Evolutionary conservation across 1,284 basidiomycete genomes (phyloP).

Genomic region (Kalmanozyma brasiliensis): DNA sequence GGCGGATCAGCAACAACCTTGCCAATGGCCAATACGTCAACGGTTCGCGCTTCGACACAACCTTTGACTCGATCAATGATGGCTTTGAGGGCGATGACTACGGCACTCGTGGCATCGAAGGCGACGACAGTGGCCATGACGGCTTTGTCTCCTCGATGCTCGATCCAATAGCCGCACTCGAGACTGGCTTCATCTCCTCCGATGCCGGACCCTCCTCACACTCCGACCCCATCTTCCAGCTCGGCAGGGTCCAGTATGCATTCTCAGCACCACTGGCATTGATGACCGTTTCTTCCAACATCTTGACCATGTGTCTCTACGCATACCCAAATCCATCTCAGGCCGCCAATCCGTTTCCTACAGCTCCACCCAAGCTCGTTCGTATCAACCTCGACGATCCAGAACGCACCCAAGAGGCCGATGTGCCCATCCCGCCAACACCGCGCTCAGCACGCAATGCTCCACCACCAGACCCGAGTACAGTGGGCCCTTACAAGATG

Average conservation of each 20-base stretch:
- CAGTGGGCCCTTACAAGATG: slow-evolving; percentile 53
- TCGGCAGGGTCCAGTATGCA: slow-evolving; percentile 65
- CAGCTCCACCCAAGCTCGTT: slow-evolving; percentile 53
- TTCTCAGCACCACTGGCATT: slow-evolving; percentile 61
- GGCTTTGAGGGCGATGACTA: slow-evolving; percentile 24
- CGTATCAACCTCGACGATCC: slow-evolving; percentile 66
- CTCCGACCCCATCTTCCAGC: slow-evolving; percentile 60
- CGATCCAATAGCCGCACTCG: slow-evolving; percentile 50
- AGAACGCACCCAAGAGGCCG: slow-evolving; percentile 58
- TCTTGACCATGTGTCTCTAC: slow-evolving; percentile 64
- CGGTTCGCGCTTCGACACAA: slow-evolving; percentile 2
- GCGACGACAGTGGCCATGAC: slow-evolving; percentile 1
- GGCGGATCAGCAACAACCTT: neutral
- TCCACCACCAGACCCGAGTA: slow-evolving; percentile 48
- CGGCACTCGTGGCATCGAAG: neutral
- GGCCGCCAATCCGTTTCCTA: slow-evolving; percentile 24
- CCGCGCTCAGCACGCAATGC: slow-evolving; percentile 49
- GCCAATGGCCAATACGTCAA: slow-evolving; percentile 10
- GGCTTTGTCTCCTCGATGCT: slow-evolving; percentile 24
- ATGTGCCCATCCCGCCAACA: slow-evolving; percentile 54
- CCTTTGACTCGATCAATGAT: slow-evolving; percentile 29
- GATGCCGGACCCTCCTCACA: slow-evolving; percentile 38
- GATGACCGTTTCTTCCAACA: slow-evolving; percentile 62
- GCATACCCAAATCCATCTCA: slow-evolving; percentile 35
- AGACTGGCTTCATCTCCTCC: slow-evolving; percentile 61